phyloP scores from a whole-genome alignment of 2,329 filamentous ascomycete species.

The Orbilia quercus region DNA sequence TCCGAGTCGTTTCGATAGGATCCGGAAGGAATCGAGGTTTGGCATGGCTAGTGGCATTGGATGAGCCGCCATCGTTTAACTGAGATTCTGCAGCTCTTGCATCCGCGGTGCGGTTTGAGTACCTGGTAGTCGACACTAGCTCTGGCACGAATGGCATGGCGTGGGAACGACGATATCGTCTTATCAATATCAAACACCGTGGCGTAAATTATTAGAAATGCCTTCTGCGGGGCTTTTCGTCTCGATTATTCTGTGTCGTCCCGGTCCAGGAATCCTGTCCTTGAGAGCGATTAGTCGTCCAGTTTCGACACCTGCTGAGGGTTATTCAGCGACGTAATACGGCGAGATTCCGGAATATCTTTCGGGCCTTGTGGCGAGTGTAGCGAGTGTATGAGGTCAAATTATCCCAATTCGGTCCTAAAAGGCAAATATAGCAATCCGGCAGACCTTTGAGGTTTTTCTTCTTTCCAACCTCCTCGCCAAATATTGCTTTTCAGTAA shows the following conservation, averaged over 20 bases:
- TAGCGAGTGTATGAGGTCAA: slow-evolving; percentile 21
- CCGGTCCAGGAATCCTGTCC: background rate
- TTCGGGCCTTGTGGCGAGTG: slow-evolving; percentile 30
- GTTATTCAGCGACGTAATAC: slow-evolving; percentile 20
- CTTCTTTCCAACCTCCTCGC: background rate
- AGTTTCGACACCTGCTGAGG: background rate
- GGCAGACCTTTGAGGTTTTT: background rate
- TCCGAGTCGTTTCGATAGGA: slow-evolving; percentile 58
- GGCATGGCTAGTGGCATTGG: slow-evolving; percentile 13
- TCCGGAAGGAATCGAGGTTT: slow-evolving; percentile 57
- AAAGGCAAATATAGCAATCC: background rate
- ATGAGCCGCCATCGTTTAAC: background rate
- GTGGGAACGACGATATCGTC: slow-evolving; percentile 2
- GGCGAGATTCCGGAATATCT: slow-evolving; percentile 50
- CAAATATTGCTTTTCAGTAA: background rate
- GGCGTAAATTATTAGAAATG: slow-evolving; percentile 16
- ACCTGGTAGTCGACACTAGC: slow-evolving; percentile 51
- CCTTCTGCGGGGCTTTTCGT: slow-evolving; percentile 46
- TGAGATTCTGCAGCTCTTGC: slow-evolving; percentile 21
- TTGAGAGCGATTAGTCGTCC: slow-evolving; percentile 1
- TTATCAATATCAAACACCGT: slow-evolving; percentile 8
- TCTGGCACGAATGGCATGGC: slow-evolving; percentile 55
- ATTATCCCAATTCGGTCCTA: slow-evolving; percentile 3
- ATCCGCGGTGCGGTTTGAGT: slow-evolving; percentile 44
- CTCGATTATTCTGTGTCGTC: background rate